phyloP scores from a whole-genome alignment of 2,329 filamentous ascomycete species.

The Dothidotthia symphoricarpi region DNA sequence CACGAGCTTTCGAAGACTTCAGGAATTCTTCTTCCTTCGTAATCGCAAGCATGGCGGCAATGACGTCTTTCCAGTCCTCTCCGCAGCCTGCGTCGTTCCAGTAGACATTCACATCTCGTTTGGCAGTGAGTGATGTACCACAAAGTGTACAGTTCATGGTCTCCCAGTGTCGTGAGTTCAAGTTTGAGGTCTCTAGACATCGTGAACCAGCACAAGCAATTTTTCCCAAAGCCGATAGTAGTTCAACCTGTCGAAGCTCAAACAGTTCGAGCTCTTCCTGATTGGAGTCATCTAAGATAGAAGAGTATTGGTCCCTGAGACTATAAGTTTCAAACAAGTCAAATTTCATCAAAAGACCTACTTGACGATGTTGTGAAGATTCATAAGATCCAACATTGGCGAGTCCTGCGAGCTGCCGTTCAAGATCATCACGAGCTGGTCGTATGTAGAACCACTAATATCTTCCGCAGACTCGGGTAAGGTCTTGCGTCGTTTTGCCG shows the following conservation, averaged over 20 bases:
- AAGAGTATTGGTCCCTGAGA: slow-evolving; percentile 25
- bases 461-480: slow-evolving; percentile 14
- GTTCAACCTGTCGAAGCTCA: slow-evolving; percentile 23
- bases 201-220: slow-evolving; percentile 37
- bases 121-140: slow-evolving; percentile 11
- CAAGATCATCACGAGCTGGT: slow-evolving; percentile 21
- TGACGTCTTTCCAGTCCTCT: slow-evolving; percentile 35
- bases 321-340: slow-evolving; percentile 9
- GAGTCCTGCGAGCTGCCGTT: slow-evolving; percentile 26
- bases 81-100: slow-evolving; percentile 23
- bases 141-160: slow-evolving; percentile 26
- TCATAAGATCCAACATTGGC: slow-evolving; percentile 19
- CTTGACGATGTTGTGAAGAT: slow-evolving; percentile 27
- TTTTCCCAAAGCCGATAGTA: slow-evolving; percentile 30
- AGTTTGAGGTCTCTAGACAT: slow-evolving; percentile 13
- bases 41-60: slow-evolving; percentile 32
- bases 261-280: slow-evolving; percentile 19
- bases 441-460: slow-evolving; percentile 13
- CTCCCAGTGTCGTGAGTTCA: slow-evolving; percentile 11
- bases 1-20: slow-evolving; percentile 27
- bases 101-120: slow-evolving; percentile 10
- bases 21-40: slow-evolving; percentile 32
- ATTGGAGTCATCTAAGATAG: slow-evolving; percentile 13
- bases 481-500: slow-evolving; percentile 31
- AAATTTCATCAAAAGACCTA: slow-evolving; percentile 11